phyloP scores from a whole-genome alignment of 2,329 filamentous ascomycete species.

The Rhinocladiella mackenziei region DNA sequence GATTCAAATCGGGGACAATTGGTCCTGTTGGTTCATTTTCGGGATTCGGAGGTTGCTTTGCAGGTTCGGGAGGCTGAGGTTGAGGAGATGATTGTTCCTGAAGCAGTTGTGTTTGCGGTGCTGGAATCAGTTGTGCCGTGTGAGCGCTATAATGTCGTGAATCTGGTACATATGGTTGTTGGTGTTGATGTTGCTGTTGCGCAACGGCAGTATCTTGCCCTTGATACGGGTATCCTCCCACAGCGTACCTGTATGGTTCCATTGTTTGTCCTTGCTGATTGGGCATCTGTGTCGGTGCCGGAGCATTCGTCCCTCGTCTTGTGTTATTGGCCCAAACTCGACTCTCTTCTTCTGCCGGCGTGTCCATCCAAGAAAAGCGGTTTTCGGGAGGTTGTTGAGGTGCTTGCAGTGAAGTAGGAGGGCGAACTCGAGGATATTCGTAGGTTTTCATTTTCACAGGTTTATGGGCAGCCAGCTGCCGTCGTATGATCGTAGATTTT shows the following conservation, averaged over 20 bases:
- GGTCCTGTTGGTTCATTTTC: constrained; percentile 19
- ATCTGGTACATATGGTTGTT: constrained; percentile 6
- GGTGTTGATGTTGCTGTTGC: constrained; percentile 16
- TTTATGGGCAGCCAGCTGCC: constrained; percentile 15
- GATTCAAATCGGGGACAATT: constrained; percentile 39
- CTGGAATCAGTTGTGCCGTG: constrained; percentile 2
- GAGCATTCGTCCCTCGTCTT: constrained; percentile 1
- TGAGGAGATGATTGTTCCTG: constrained; percentile 7
- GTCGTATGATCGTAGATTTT: background rate
- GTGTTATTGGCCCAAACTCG: constrained; percentile 14
- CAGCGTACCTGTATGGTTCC: constrained; percentile 10
- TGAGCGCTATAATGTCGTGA: constrained; percentile 8
- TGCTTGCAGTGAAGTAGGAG: constrained; percentile 18
- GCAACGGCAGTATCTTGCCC: constrained; percentile 9
- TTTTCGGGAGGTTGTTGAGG: constrained; percentile 10
- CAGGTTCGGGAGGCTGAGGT: constrained; percentile 15
- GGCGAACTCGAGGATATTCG: constrained; percentile 26
- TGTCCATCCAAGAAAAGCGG: constrained; percentile 26
- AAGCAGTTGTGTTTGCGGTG: constrained; percentile 2
- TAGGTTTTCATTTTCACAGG: constrained; percentile 21
- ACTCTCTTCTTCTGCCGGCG: constrained; percentile 20
- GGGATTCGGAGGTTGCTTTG: constrained; percentile 12
- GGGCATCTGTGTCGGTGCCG: background rate
- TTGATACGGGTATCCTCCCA: constrained; percentile 9
- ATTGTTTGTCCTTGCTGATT: constrained; percentile 7